Conservation (phyloP, 1,139 yeast genomes). For the Meyerozyma smithsonii region DNA sequence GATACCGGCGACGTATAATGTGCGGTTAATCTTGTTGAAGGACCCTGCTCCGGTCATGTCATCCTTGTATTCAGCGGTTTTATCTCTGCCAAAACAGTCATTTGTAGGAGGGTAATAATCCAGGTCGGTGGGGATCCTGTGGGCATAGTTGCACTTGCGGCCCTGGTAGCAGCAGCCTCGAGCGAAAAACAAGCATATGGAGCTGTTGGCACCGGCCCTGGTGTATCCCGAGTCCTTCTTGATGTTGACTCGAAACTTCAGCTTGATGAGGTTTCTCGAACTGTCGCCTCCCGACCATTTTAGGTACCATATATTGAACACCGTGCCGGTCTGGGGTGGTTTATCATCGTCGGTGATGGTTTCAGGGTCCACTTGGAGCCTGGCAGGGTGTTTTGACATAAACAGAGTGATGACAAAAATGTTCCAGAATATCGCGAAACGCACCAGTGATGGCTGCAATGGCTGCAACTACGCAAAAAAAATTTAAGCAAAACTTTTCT, state of each 20-base stretch:
- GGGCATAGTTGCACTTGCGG: slow-evolving; percentile 67
- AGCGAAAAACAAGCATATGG: slow-evolving; percentile 80
- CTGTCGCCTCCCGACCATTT: slow-evolving; percentile 79
- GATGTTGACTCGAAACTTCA: slow-evolving; percentile 54
- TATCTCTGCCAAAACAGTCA: slow-evolving; percentile 93
- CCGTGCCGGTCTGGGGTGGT: slow-evolving; percentile 77
- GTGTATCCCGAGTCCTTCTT: slow-evolving; percentile 72
- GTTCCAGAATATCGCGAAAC: neutral
- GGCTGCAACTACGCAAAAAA: no score
- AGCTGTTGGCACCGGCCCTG: slow-evolving; percentile 46
- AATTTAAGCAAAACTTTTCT: neutral
- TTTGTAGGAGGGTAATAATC: slow-evolving; percentile 55
- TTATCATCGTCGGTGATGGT: slow-evolving; percentile 56
- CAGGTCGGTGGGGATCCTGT: slow-evolving; percentile 60
- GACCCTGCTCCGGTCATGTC: slow-evolving; percentile 96
- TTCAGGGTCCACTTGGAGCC: slow-evolving; percentile 71
- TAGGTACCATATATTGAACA: slow-evolving; percentile 83
- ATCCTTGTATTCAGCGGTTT: slow-evolving; percentile 75
- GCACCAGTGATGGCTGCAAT: neutral
- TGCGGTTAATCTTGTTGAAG: slow-evolving; percentile 62
- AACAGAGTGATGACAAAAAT: neutral
- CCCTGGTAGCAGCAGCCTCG: slow-evolving; percentile 86
- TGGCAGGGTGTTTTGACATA: slow-evolving; percentile 25
- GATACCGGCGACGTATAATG: slow-evolving; percentile 75
- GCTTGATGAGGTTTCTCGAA: slow-evolving; percentile 24